Evolutionary conservation across 805 yeast genomes (phyloP), one percentile per base, ranked within the genome.

Genomic region (Danielia reshetovae): DNA sequence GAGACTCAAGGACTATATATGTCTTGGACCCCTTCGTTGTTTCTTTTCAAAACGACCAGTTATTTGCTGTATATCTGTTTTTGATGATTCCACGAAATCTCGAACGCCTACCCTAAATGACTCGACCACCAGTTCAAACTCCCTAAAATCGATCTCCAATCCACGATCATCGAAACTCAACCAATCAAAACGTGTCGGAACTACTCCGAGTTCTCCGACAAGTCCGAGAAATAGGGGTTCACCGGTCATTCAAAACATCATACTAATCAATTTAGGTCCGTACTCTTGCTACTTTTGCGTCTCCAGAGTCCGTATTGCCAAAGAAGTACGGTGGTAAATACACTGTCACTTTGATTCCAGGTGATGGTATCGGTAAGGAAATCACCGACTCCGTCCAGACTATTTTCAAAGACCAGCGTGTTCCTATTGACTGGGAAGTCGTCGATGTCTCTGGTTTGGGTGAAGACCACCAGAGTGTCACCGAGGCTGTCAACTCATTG

Each of bases 341-440:
- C 74, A 85, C 90, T 34, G 96, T 93, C 39, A 90, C 98, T 32
- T 74, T 90, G 61, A 82, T 90, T 52, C 97, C 97, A 40, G 96
- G 98, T 68, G 98, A 90, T 60, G 97, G 97, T 77, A 84, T 89
- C 49, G 98, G 98, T 65, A 82, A 81, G 58, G 96, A 89, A 71
- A 85, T 89, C 60, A 83, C 97, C 40, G 90, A 85, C 62, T 84
- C 97, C 17, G 98, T 90, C 42, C 81, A 84, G 63, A 77, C 86
- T 49, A 85, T 90, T 60, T 90, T 90, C 74, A 75, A 80, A 59
- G 77, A 86, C 44, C 88, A 85, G 66, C 79, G 77, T 48, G 83
- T 93, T 28, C 98, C 98, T 50, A 81, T 90, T 49, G 96, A 88
- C 52, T 93, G 93, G 84, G 97, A 93, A 64, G 59, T 62, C 24